Conservation (phyloP, 1,284 basidiomycete genomes). For the Rhodotorula sp. region DNA sequence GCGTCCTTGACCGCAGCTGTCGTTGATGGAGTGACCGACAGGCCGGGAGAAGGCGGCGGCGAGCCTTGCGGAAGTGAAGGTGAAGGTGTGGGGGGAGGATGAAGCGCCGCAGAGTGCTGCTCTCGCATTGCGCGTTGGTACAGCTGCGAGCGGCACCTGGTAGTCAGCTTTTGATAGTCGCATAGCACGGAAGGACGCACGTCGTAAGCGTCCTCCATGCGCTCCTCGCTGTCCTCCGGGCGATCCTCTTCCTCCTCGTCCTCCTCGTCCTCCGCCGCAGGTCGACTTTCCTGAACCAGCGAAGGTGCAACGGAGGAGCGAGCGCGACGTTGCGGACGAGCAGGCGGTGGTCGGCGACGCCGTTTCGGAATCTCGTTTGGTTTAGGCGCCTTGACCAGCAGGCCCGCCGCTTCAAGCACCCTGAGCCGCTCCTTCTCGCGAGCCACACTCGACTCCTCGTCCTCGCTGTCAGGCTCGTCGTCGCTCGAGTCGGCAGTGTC, state of each 20-base stretch:
- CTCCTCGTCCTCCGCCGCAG: constrained; percentile 43
- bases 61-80: neutral
- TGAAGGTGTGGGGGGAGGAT: neutral
- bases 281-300: constrained; percentile 36
- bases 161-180: too few species aligned
- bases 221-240: constrained; percentile 51
- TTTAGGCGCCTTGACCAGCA: constrained; percentile 62
- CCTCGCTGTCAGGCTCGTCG: constrained; percentile 46
- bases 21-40: neutral
- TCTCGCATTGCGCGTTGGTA: constrained; percentile 39
- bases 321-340: constrained; percentile 39
- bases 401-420: constrained; percentile 80
- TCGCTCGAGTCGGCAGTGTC: constrained; percentile 40
- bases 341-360: constrained; percentile 45
- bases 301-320: neutral
- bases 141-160: constrained; percentile 8
- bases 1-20: constrained; percentile 28
- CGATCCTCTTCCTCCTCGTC: constrained; percentile 39
- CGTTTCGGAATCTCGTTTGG: constrained; percentile 49
- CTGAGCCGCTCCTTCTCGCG: constrained; percentile 73
- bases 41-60: constrained; percentile 9
- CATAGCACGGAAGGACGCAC: constrained; percentile 10
- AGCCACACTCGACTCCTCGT: constrained; percentile 52
- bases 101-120: constrained; percentile 6
- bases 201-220: constrained; percentile 82